These are phyloP conservation scores for Neurospora sp. DNA, from an alignment of 495 filamentous ascomycete species.

Conservation along the genomic window DNA sequence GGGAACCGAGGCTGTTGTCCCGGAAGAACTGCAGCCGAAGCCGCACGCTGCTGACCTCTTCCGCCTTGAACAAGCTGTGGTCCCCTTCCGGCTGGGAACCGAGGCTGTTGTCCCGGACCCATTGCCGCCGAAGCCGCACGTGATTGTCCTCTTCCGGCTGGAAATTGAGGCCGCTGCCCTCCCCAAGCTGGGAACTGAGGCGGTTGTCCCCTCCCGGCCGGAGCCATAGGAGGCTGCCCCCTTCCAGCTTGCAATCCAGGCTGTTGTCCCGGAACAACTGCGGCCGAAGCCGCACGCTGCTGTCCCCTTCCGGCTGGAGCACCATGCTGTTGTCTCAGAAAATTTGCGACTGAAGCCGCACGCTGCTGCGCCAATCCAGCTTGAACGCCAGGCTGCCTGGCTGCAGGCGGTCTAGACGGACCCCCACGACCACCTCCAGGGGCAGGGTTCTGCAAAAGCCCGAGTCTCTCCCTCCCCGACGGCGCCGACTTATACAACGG, in stretches of 20 bases:
- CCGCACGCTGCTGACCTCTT: neutral
- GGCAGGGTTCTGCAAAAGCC: neutral
- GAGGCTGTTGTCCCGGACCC: neutral
- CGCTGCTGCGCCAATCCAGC: no score
- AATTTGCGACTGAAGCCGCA: no score
- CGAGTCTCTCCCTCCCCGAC: neutral
- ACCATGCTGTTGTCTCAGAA: no score
- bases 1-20: neutral
- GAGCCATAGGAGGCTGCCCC: neutral
- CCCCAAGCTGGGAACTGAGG: neutral
- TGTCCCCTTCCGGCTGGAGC: no score
- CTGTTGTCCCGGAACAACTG: no score
- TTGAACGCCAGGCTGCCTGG: neutral
- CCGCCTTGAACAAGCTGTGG: neutral
- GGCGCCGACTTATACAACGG: neutral
- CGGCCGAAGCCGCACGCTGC: no score
- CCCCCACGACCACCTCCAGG: neutral
- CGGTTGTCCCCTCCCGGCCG: neutral
- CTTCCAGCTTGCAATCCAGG: neutral
- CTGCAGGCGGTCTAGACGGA: neutral
- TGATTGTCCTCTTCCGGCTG: neutral
- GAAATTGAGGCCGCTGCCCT: neutral
- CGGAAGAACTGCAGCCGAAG: neutral
- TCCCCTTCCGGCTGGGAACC: neutral
- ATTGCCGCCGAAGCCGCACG: neutral